phyloP scores from a whole-genome alignment of 2,329 filamentous ascomycete genomes.

The Aspergillus thermomutatus region DNA sequence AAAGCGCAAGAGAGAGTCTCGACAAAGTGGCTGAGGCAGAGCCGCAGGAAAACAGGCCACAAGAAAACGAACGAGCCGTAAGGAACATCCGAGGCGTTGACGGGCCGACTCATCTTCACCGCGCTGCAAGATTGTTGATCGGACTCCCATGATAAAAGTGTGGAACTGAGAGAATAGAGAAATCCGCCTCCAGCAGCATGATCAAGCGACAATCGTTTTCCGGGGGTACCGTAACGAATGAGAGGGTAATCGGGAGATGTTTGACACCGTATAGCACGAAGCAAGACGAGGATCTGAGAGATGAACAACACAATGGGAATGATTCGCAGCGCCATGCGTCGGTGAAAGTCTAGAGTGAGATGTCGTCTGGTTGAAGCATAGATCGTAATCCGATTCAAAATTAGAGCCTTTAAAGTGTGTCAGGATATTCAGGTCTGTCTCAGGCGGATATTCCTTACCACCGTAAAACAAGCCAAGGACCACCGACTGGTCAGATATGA shows the following conservation, averaged over 20 bases:
- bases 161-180: conserved; percentile 69
- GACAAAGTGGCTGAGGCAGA: conserved; percentile 75
- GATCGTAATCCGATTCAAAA: conserved; percentile 88
- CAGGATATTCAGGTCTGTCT: not conserved
- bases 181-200: conserved; percentile 67
- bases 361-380: conserved; percentile 85
- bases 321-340: conserved; percentile 67
- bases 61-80: conserved; percentile 71
- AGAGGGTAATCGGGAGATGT: conserved; percentile 70
- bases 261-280: conserved; percentile 89
- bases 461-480: conserved; percentile 82
- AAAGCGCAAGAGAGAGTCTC: conserved; percentile 86
- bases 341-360: conserved; percentile 70
- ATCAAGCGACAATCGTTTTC: conserved; percentile 64
- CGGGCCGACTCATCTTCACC: conserved; percentile 64
- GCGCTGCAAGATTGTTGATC: conserved; percentile 73
- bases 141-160: conserved; percentile 67
- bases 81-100: conserved; percentile 54
- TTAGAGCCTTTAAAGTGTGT: conserved; percentile 57
- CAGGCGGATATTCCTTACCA: conserved; percentile 46
- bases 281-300: conserved; percentile 64
- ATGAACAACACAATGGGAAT: conserved; percentile 68
- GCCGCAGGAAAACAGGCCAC: conserved; percentile 49
- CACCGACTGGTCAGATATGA: conserved; percentile 88
- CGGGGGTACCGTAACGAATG: conserved; percentile 66